phyloP scores from a whole-genome alignment of 2,329 filamentous ascomycete genomes.

The Gnomoniopsis smithogilvyi region DNA sequence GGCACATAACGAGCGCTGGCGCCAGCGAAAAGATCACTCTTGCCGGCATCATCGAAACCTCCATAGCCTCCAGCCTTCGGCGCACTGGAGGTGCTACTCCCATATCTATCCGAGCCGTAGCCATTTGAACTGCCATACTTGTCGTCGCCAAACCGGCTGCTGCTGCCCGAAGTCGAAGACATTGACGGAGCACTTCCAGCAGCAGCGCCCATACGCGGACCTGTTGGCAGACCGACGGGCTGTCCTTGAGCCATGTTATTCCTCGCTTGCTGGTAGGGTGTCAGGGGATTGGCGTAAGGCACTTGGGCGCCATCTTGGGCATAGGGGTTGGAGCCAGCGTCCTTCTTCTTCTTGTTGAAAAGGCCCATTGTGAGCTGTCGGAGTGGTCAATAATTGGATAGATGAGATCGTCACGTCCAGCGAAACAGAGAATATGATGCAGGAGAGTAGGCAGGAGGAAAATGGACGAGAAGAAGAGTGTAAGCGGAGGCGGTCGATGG shows the following conservation, averaged over 20 bases:
- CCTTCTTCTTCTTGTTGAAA: constrained; percentile 49
- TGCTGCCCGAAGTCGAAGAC: constrained; percentile 25
- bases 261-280: constrained; percentile 43
- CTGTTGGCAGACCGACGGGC: constrained; percentile 21
- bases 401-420: neutral
- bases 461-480: neutral
- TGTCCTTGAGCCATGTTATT: constrained; percentile 29
- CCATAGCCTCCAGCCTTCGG: constrained; percentile 58
- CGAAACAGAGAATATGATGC: neutral
- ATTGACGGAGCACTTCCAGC: constrained; percentile 30
- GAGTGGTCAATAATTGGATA: neutral
- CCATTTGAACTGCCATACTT: constrained; percentile 49
- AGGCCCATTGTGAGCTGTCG: constrained; percentile 33
- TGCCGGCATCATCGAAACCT: constrained; percentile 50
- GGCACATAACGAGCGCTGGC: constrained; percentile 24
- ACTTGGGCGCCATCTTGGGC: constrained; percentile 49
- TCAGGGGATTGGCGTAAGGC: constrained; percentile 52
- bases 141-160: constrained; percentile 50
- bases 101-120: constrained; percentile 54
- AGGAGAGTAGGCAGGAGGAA: neutral
- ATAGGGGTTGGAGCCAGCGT: constrained; percentile 50
- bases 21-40: constrained; percentile 56
- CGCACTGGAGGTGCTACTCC: constrained; percentile 29
- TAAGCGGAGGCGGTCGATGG: neutral
- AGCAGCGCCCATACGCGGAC: constrained; percentile 24